Percentiles rank a stretch among this genome's conserved stretches.
These are phyloP conservation scores for Alternaria arbusti DNA, from an alignment of 2,329 filamentous ascomycete species.

Conservation along the genomic window DNA sequence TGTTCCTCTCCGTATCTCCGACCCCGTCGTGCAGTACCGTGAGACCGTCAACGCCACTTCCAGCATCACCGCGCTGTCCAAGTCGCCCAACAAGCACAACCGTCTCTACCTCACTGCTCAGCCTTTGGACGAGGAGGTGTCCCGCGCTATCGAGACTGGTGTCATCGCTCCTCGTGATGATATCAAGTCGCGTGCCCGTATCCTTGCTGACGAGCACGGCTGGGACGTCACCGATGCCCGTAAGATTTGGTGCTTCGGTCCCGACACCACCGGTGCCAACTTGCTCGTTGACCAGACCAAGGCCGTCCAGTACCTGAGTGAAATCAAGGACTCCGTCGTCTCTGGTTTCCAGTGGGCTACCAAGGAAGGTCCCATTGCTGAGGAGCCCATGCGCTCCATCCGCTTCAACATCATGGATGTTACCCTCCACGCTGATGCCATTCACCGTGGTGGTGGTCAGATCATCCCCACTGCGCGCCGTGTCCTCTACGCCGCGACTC, in stretches of 20 bases:
- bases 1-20: constrained; percentile 96
- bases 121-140: constrained; percentile 90
- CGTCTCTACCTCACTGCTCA: constrained; percentile 95
- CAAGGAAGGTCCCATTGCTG: constrained; percentile 94
- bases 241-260: constrained; percentile 99
- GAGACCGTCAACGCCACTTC: constrained; percentile 88
- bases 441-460: constrained; percentile 99
- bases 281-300: constrained; percentile 99
- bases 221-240: constrained; percentile 99
- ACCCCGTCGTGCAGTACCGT: constrained; percentile 98
- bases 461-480: constrained; percentile 97
- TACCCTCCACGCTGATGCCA: constrained; percentile 98
- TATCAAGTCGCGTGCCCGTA: constrained; percentile 97
- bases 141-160: constrained; percentile 86
- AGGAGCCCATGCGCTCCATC: constrained; percentile 96
- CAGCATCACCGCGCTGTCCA: constrained; percentile 95
- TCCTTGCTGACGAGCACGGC: constrained; percentile 94
- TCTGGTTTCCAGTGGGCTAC: constrained; percentile 99
- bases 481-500: constrained; percentile 91
- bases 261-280: constrained; percentile 97
- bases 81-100: constrained; percentile 99
- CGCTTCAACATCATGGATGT: constrained; percentile 99
- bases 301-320: constrained; percentile 99
- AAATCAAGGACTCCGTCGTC: constrained; percentile 99
- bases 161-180: constrained; percentile 96